Conservation (phyloP, 129 eudicot genomes). For the Escallonia rubra region DNA sequence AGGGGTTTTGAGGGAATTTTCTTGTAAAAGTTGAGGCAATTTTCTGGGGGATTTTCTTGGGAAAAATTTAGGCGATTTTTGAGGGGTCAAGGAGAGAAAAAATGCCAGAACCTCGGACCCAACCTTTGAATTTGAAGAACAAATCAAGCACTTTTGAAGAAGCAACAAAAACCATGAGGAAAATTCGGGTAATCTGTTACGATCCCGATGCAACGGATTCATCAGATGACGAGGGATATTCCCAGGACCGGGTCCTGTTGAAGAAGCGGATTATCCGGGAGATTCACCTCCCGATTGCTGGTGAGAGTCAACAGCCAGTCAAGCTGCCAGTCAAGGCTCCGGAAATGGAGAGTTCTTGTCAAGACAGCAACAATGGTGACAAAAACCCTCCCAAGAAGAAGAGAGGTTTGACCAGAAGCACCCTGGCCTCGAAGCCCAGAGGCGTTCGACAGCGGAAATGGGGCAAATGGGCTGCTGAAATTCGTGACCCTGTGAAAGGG, state of each 20-base stretch:
- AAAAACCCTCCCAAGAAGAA: conserved; percentile 16
- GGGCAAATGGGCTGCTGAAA: conserved; percentile 97
- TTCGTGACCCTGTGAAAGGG: conserved; percentile 60
- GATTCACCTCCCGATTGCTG: conserved; percentile 32
- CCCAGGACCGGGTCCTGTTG: conserved; percentile 21
- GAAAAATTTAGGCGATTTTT: not conserved
- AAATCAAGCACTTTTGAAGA: conserved; percentile 6
- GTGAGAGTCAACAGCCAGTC: not conserved
- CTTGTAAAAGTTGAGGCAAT: not conserved
- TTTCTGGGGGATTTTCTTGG: not conserved
- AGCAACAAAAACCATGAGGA: conserved; percentile 31
- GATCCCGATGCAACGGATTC: conserved; percentile 90
- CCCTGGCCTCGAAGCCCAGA: conserved; percentile 27
- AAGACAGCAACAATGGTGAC: conserved; percentile 48
- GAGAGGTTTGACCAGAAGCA: conserved; percentile 28
- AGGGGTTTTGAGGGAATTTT: too few relatives aligned
- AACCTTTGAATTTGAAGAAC: not conserved
- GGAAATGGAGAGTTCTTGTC: conserved; percentile 39
- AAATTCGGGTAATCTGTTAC: conserved; percentile 59
- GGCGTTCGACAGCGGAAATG: conserved; percentile 82
- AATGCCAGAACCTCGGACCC: conserved; percentile 25
- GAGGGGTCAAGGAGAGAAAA: conserved; percentile 8
- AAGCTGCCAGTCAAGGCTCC: not conserved
- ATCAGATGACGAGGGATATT: conserved; percentile 50
- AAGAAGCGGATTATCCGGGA: conserved; percentile 59